Conservation (phyloP, 441 rosid species). For the Adansonia grandidieri region DNA sequence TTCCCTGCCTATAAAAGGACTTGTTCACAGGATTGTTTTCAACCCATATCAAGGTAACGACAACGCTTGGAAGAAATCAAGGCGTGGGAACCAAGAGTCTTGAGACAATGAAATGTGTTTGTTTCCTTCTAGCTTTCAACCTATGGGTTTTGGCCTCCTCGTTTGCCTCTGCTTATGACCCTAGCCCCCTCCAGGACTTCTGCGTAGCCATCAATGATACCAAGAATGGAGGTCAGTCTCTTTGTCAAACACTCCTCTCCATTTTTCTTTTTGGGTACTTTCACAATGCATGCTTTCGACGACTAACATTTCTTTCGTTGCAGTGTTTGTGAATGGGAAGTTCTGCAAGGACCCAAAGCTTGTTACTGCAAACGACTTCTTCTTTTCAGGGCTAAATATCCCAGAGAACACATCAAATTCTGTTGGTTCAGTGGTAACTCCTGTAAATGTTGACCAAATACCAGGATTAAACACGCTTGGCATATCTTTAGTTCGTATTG, state of each 20-base stretch:
- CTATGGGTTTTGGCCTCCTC: neutral
- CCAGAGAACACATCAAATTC: neutral
- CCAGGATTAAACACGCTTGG: conserved; percentile 21
- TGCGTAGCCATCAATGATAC: conserved; percentile 4
- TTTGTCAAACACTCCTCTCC: neutral
- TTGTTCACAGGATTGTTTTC: neutral
- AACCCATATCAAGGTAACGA: neutral
- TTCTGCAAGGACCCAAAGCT: conserved; percentile 41
- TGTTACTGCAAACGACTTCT: conserved; percentile 38
- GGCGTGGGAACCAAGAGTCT: neutral
- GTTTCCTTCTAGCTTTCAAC: neutral
- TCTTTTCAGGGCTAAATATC: conserved; percentile 33
- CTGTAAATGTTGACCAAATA: conserved; percentile 16
- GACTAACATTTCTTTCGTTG: neutral
- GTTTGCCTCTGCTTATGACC: neutral
- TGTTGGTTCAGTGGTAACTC: conserved; percentile 11
- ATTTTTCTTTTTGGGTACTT: neutral
- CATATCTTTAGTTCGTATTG: conserved; percentile 32
- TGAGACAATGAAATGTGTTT: neutral
- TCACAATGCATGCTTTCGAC: conserved; percentile 1
- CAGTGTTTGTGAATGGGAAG: conserved; percentile 33
- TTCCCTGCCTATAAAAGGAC: conserved; percentile 8
- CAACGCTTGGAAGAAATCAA: neutral
- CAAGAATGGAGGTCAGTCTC: conserved; percentile 11
- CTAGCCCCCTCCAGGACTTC: conserved; percentile 21